phyloP scores from a whole-genome alignment of 2,329 filamentous ascomycete species.

The Penicillium sp. region DNA sequence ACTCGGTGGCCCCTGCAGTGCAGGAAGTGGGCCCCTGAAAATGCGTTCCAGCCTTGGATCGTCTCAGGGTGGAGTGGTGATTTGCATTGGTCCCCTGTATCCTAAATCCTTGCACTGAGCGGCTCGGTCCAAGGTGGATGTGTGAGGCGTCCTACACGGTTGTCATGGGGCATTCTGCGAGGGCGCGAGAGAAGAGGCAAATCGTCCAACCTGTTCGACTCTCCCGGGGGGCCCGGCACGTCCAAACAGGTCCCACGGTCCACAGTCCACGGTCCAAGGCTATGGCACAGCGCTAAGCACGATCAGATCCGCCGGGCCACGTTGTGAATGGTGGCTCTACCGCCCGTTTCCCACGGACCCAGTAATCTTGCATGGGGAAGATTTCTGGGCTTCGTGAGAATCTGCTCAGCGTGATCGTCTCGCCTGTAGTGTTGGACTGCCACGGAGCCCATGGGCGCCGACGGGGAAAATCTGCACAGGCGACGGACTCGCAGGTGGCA shows the following conservation, averaged over 20 bases:
- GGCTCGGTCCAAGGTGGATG: too few relatives aligned
- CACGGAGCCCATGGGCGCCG: too few relatives aligned
- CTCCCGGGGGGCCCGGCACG: conserved; percentile 12
- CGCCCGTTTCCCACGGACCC: conserved; percentile 25
- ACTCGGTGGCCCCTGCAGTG: conserved; percentile 17
- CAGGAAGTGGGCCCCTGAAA: conserved; percentile 23
- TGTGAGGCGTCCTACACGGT: conserved; percentile 7
- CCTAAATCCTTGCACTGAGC: conserved; percentile 13
- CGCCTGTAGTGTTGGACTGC: conserved; percentile 5
- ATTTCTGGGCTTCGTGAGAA: not conserved
- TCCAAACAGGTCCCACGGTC: conserved; percentile 9
- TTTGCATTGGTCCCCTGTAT: conserved; percentile 16
- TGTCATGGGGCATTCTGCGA: conserved; percentile 1
- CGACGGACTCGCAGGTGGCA: too few relatives aligned
- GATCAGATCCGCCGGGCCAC: conserved; percentile 30
- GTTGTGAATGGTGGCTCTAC: conserved; percentile 29
- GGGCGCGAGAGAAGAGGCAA: not conserved
- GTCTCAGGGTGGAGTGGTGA: conserved; percentile 17
- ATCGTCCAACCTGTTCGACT: too few relatives aligned
- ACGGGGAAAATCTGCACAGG: too few relatives aligned
- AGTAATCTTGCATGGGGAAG: not conserved
- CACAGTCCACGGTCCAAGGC: too few relatives aligned
- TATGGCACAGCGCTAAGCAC: conserved; percentile 25
- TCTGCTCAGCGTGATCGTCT: not conserved
- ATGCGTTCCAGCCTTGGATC: conserved; percentile 17